Conservation (phyloP, 2,329 filamentous ascomycete genomes). For the Thermothelomyces thermophilus region DNA sequence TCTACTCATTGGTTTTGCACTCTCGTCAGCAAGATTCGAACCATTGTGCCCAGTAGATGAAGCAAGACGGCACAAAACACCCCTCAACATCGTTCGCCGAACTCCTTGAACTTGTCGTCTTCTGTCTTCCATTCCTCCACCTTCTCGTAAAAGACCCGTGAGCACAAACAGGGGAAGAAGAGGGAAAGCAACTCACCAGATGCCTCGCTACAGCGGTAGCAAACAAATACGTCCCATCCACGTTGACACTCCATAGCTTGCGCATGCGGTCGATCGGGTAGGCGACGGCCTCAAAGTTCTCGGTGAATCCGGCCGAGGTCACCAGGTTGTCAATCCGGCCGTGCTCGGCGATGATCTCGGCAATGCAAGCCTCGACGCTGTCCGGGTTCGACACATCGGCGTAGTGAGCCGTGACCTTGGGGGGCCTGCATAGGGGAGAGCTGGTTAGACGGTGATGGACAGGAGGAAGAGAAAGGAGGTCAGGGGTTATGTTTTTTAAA, state of each 20-base stretch:
- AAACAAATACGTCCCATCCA: slow-evolving; percentile 86
- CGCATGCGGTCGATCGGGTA: slow-evolving; percentile 88
- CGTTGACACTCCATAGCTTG: slow-evolving; percentile 91
- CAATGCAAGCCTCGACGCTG: slow-evolving; percentile 68
- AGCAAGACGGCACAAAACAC: neutral
- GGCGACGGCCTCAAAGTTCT: slow-evolving; percentile 86
- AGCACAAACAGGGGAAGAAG: neutral
- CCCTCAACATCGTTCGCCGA: no score
- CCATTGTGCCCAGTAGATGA: neutral
- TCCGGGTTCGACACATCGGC: slow-evolving; percentile 76
- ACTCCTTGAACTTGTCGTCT: no score
- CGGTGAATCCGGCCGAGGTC: slow-evolving; percentile 92
- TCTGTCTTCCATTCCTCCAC: neutral
- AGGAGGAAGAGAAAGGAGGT: neutral
- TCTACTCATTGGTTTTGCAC: no score
- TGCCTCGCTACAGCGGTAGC: slow-evolving; percentile 80
- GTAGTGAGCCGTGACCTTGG: slow-evolving; percentile 83
- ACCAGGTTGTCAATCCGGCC: slow-evolving; percentile 86
- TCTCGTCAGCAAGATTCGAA: no score
- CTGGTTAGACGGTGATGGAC: neutral
- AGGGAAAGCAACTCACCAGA: slow-evolving; percentile 35
- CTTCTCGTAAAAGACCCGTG: neutral
- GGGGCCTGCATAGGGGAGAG: slow-evolving; percentile 45
- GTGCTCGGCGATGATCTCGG: slow-evolving; percentile 62
- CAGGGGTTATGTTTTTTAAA: neutral